Conservation (phyloP, 305 asterid genomes). For the Fraxinus dipetala region DNA sequence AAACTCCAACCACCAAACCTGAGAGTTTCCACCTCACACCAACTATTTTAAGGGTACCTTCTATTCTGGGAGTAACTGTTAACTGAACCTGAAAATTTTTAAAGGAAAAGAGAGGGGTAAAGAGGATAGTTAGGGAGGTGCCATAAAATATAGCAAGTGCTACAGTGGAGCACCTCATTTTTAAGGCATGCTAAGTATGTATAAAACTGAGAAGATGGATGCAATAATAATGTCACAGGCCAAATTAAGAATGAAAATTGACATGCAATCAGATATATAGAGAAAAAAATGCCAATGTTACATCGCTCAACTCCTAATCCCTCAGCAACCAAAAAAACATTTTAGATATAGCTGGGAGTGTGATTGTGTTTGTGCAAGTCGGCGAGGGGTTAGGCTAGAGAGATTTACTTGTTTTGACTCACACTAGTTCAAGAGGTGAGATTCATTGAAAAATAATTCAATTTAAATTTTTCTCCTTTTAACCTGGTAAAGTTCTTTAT, state of each 20-base stretch:
- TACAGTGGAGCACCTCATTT: background rate
- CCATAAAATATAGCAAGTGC: conserved; percentile 13
- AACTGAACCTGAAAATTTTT: conserved; percentile 66
- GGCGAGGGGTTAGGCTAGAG: background rate
- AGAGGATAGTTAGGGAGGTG: conserved; percentile 21
- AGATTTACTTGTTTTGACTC: conserved; percentile 7
- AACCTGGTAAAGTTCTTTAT: background rate
- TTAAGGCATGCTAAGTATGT: conserved; percentile 11
- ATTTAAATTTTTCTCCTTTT: background rate
- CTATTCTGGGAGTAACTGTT: conserved; percentile 70
- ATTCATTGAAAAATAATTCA: background rate
- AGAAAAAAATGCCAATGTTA: background rate
- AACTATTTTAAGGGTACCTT: conserved; percentile 76
- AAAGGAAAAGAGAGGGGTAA: conserved; percentile 16
- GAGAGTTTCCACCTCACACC: conserved; percentile 99
- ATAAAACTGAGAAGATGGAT: conserved; percentile 21
- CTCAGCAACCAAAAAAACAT: background rate
- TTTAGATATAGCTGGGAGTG: background rate
- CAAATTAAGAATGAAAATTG: background rate
- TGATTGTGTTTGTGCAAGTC: background rate
- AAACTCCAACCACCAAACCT: conserved; percentile 72
- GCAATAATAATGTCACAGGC: background rate
- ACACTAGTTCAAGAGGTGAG: background rate
- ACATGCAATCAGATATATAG: background rate
- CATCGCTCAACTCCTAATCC: background rate